Evolutionary conservation across 1,284 basidiomycete species (phyloP), one percentile per base, ranked within the genome.

Genomic region (Trametes versicolor): DNA sequence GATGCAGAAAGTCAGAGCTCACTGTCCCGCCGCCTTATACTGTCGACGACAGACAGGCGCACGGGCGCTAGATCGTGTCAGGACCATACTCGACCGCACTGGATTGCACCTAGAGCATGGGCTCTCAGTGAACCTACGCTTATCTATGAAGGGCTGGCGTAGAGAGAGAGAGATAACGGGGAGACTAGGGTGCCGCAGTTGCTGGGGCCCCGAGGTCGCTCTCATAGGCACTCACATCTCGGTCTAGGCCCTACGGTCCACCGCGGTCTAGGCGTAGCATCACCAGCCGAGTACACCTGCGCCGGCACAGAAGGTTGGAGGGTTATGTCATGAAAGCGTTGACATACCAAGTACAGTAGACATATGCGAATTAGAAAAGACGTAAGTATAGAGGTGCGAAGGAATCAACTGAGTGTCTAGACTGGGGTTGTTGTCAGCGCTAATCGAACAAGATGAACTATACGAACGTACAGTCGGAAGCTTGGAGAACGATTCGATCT

Each of bases 91-190:
- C 37, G 50, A 25, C 58, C 51, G 13, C 17, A 60, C 58, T 53
- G 34, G 58, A 60, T 13, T 47, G 25, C 39, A 12, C 29, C 58
- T 21, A 53, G 58, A 29, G 15, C 50, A 13, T 6, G 29, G 58
- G 7, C 37, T 23, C 10, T 19, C 3, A 2, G n/a, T 17, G 10
- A 19, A 48, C 47, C 36, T 58, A 25, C 6, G 17, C 41, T 43
- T 56, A 29, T 32, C 45, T 45, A n/a, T 4, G 3, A 27, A 43
- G 41, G 41, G 17, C 19, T n/a, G 41, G 19, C 17, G 17, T 15
- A n/a, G 29, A 13, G 41, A 41, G 15, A 41, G 19, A 43, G 41
- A 43, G 37, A 39, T 43, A 43, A 43, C 41, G 19, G 15, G 12
- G 10, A 12, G 41, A 4, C 41, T 43, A 7, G 19, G 6, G 41